phyloP scores from a whole-genome alignment of 2,329 filamentous ascomycete genomes.

The Colletotrichum chrysophilum region DNA sequence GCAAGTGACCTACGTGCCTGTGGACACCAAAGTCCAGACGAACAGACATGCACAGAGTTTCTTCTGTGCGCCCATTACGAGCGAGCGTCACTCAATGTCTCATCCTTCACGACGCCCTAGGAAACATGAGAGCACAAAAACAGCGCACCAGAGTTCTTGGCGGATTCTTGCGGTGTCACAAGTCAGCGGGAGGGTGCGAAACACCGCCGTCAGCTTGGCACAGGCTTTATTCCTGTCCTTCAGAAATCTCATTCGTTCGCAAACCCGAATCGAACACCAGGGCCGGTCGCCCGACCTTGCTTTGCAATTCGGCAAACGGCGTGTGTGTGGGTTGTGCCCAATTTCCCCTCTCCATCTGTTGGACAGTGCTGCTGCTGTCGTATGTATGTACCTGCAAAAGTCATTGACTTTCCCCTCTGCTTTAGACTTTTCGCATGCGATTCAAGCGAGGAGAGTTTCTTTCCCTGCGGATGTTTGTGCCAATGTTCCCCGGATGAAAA shows the following conservation, averaged over 20 bases:
- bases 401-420: background rate
- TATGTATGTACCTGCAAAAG: background rate
- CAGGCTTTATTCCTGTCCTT: slow-evolving; percentile 6
- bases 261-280: background rate
- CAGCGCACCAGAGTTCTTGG: slow-evolving; percentile 4
- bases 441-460: background rate
- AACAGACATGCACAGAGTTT: background rate
- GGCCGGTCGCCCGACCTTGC: background rate
- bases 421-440: background rate
- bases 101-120: background rate
- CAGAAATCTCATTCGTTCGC: slow-evolving; percentile 2
- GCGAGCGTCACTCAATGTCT: background rate
- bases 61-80: background rate
- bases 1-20: background rate
- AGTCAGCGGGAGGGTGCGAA: slow-evolving; percentile 1
- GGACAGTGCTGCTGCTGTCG: background rate
- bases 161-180: slow-evolving; percentile 8
- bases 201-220: slow-evolving; percentile 12
- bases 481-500: background rate
- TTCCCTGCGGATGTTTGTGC: background rate
- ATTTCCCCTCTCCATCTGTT: background rate
- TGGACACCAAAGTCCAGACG: background rate
- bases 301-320: background rate
- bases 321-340: background rate
- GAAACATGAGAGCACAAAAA: background rate